Evolutionary conservation across 129 eudicot genomes (phyloP).

Genomic region (Flaveria bidentis): DNA sequence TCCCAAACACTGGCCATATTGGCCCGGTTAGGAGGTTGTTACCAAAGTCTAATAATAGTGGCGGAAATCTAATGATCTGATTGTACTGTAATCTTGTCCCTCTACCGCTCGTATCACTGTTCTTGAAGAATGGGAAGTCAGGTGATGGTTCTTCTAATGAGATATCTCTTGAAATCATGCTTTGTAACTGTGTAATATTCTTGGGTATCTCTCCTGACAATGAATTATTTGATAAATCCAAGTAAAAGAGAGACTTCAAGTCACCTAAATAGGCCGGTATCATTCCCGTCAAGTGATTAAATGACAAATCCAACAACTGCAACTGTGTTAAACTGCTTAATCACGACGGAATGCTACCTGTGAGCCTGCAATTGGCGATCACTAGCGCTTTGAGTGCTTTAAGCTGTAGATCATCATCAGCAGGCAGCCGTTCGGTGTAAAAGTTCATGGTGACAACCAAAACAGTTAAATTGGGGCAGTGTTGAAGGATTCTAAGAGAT

Average conservation of each 20-base stretch:
- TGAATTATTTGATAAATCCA: slow-evolving; percentile 58
- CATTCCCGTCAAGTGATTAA: slow-evolving; percentile 48
- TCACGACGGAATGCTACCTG: slow-evolving; percentile 3
- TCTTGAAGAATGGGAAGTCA: slow-evolving; percentile 47
- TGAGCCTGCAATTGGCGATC: slow-evolving; percentile 13
- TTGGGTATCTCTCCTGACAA: slow-evolving; percentile 52
- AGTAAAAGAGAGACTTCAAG: slow-evolving; percentile 49
- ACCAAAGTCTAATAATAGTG: slow-evolving; percentile 49
- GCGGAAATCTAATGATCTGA: slow-evolving; percentile 45
- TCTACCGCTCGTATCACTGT: slow-evolving; percentile 25
- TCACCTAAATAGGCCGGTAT: slow-evolving; percentile 56
- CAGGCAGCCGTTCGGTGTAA: not conserved
- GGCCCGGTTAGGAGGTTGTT: slow-evolving; percentile 47
- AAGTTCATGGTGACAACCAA: slow-evolving; percentile 7
- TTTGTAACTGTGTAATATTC: slow-evolving; percentile 42
- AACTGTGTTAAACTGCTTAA: slow-evolving; percentile 39
- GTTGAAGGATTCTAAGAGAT: slow-evolving; percentile 2
- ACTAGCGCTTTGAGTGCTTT: slow-evolving; percentile 3
- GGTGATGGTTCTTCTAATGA: slow-evolving; percentile 34
- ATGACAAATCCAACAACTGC: slow-evolving; percentile 60
- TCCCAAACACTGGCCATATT: slow-evolving; percentile 52
- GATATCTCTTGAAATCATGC: slow-evolving; percentile 35
- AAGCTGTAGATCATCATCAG: not conserved
- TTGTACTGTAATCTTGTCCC: slow-evolving; percentile 40
- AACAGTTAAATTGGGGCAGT: not conserved